Base-by-base conservation (phyloP, 1,284 basidiomycete species). In the Cutaneotrichosporon arboriforme region DNA sequence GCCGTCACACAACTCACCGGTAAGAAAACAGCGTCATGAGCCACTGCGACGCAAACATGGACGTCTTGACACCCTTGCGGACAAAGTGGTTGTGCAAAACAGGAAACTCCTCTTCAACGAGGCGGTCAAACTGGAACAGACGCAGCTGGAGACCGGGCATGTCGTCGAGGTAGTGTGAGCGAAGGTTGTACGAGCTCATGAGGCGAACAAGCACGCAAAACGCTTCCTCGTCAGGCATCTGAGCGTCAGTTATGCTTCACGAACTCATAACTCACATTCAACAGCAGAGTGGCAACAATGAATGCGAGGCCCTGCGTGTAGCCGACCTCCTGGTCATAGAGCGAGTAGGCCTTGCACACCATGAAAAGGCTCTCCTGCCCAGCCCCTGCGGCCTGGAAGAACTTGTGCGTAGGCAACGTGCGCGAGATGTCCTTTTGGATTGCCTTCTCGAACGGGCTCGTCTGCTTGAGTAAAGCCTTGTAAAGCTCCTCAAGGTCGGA, bases 161-260 rank as follows among this genome's bases (percentile, higher is more conserved):
- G 65, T 98, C 93, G 7, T 94, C 93, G 14, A 96, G 80, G 76
- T 92, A 98, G 74, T 97, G 94, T 0, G 92, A 91, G 45, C 94
- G 84, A 3, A 98, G 79, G 69, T 94, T 93, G 72, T 98, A 98
- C 4, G 90, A 87, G 61, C 96, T 82, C 94, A 98, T 98, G n/a
- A 98, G 76, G 51, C 94, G 81, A n/a, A 97, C 91, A 15, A 98
- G 81, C 4, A 97, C 83, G 62, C 86, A 92, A 72, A 98, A 98
- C 0, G 94, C 94, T 75, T 98, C 94, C 76, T 97, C 92, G 61
- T 97, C 92, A 15, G 92, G 92, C 93, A 97, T 96, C 91, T 96
- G 63, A 17, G 17, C 3, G 49, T 63, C 40, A 65, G 55, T 35
- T 2, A 17, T 42, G 36, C 2, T 17, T 18, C 4, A 8, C n/a